Evolutionary conservation across 179 eudicot genomes (phyloP).

Genomic region (Nepenthes alata): DNA sequence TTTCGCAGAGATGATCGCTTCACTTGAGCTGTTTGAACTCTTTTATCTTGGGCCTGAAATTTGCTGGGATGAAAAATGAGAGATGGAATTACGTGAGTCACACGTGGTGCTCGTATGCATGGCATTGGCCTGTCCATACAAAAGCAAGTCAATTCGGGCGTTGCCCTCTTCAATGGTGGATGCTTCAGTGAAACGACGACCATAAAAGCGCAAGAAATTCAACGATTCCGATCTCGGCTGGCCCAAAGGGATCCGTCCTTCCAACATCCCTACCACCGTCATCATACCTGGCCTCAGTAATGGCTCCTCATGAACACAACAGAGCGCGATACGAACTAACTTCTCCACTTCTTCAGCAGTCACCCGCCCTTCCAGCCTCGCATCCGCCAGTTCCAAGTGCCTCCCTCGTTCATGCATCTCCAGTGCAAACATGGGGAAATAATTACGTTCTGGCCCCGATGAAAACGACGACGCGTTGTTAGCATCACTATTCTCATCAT

Average conservation of each 20-base stretch:
- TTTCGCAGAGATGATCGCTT: neutral
- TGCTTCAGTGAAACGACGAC: constrained; percentile 54
- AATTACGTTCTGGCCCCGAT: constrained; percentile 19
- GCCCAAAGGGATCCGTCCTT: constrained; percentile 33
- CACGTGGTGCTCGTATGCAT: constrained; percentile 8
- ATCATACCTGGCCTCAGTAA: constrained; percentile 52
- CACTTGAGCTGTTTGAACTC: neutral
- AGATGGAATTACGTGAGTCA: constrained; percentile 12
- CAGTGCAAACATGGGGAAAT: constrained; percentile 57
- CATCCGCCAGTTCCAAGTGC: constrained; percentile 62
- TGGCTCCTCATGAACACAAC: constrained; percentile 78
- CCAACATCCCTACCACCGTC: constrained; percentile 61
- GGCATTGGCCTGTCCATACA: constrained; percentile 16
- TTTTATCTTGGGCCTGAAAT: constrained; percentile 53
- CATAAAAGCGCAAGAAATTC: constrained; percentile 62
- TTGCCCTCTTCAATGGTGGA: constrained; percentile 25
- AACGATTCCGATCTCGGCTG: constrained; percentile 40
- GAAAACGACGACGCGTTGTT: constrained; percentile 21
- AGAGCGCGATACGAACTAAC: constrained; percentile 50
- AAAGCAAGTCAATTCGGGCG: constrained; percentile 7
- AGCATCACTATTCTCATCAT: constrained; percentile 15
- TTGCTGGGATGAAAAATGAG: constrained; percentile 41
- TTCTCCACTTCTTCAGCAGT: constrained; percentile 47
- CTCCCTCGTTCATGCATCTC: constrained; percentile 68
- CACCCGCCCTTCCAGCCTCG: constrained; percentile 51